Evolutionary conservation across 345 rosid genomes (phyloP), one percentile per base, ranked within the genome.

Genomic region (Jatropha curcas): DNA sequence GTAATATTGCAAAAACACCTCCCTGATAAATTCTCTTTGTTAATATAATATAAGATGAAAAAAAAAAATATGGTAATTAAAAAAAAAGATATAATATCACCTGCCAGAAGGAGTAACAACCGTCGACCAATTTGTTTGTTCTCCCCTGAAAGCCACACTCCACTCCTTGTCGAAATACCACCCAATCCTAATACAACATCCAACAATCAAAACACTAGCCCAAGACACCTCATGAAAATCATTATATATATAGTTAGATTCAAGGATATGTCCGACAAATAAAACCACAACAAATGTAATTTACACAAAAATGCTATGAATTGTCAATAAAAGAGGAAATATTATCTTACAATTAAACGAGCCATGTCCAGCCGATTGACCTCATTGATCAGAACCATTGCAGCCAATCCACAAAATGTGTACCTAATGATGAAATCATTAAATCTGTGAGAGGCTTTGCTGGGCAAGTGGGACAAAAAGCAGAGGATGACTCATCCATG

Each of bases 81-180:
- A n/a, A n/a, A n/a, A n/a, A 16, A 67, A 25, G 37, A 33, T 30
- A 51, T 58, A 62, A 51, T 60, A 52, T 80, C 63, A 95, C 99
- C 99, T 92, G 99, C 99, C 99, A 95, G 80, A 92, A 95, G 46
- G 97, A 92, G 87, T 95, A 95, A 73, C 99, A 92, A 74, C 99
- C 98, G 76, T 95, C 99, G 62, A 95, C 97, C 76, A 95, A 82
- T 77, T 95, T 95, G 82, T 95, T 95, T n/a, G 88, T 83, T 89
- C 98, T 85, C 73, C 99, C 99, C 83, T 95, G 99, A 83, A 95
- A 92, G 76, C 99, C 99, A 76, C 90, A 81, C 81, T 95, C 99
- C 53, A 88, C 82, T 76, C 99, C 99, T 88, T 95, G 99, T 78
- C 98, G 90, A 80, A 83, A 87, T 41, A 81, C 90, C 69, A 85